These are phyloP conservation scores for Aschersonia sp. DNA, from an alignment of 2,329 filamentous ascomycete species.

Conservation along the genomic window DNA sequence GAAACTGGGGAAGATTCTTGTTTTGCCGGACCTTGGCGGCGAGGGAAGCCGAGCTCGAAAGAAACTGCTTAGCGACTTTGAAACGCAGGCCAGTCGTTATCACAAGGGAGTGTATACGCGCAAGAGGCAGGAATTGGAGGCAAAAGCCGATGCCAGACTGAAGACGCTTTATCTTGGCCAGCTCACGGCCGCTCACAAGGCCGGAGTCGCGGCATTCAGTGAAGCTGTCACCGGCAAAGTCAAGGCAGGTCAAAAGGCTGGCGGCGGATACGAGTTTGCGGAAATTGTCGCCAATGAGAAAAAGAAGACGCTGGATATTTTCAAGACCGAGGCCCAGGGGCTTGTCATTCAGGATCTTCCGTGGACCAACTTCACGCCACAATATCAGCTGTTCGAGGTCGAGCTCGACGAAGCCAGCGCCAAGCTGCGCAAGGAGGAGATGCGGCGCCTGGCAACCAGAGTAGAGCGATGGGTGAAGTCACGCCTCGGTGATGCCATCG, in stretches of 20 bases:
- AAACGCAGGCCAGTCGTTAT: constrained; percentile 81
- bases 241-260: constrained; percentile 85
- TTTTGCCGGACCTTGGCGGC: constrained; percentile 61
- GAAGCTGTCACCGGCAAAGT: constrained; percentile 78
- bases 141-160: constrained; percentile 75
- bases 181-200: constrained; percentile 75
- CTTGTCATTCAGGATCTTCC: constrained; percentile 63
- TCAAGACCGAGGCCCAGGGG: constrained; percentile 60
- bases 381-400: constrained; percentile 69
- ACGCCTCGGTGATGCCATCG: constrained; percentile 72
- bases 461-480: constrained; percentile 91
- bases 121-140: constrained; percentile 73
- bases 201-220: constrained; percentile 68
- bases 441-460: constrained; percentile 78
- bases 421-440: constrained; percentile 82
- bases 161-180: constrained; percentile 85
- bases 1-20: constrained; percentile 55
- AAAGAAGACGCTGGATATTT: constrained; percentile 57
- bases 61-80: constrained; percentile 70
- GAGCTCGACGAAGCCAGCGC: constrained; percentile 82
- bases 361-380: constrained; percentile 80
- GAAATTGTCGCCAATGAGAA: constrained; percentile 83
- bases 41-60: constrained; percentile 58
- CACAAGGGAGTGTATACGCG: constrained; percentile 89
- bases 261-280: constrained; percentile 83